Conservation (phyloP, 2,329 filamentous ascomycete genomes). For the Capronia coronata region DNA sequence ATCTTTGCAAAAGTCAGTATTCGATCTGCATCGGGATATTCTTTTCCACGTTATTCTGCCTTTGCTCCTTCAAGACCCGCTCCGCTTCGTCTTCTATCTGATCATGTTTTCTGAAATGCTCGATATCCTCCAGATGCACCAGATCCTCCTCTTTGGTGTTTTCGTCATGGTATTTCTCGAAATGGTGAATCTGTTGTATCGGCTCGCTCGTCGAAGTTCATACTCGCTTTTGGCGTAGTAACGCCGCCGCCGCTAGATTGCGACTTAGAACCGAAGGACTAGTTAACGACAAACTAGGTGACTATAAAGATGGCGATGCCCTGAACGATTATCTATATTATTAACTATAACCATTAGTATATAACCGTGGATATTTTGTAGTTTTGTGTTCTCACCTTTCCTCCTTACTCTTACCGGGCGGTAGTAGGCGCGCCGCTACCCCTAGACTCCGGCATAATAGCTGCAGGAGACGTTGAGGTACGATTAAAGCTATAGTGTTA, state of each 20-base stretch:
- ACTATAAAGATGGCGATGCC: slow-evolving; percentile 55
- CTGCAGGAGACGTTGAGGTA: background rate
- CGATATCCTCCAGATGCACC: slow-evolving; percentile 92
- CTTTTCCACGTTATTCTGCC: slow-evolving; percentile 67
- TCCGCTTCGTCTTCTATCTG: slow-evolving; percentile 67
- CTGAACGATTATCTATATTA: slow-evolving; percentile 45
- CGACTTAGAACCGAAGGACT: slow-evolving; percentile 45
- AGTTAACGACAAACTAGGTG: slow-evolving; percentile 52
- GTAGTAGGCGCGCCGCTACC: slow-evolving; percentile 15
- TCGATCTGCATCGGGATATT: slow-evolving; percentile 76
- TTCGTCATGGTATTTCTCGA: slow-evolving; percentile 70
- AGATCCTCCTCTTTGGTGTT: slow-evolving; percentile 82
- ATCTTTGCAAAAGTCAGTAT: slow-evolving; percentile 3
- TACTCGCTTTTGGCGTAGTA: slow-evolving; percentile 40
- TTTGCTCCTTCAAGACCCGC: slow-evolving; percentile 62
- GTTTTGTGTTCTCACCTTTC: slow-evolving; percentile 12
- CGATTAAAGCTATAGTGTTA: background rate
- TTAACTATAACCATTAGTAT: slow-evolving; percentile 33
- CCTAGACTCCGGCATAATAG: slow-evolving; percentile 22
- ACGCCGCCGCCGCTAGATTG: slow-evolving; percentile 22
- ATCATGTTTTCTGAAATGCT: slow-evolving; percentile 88
- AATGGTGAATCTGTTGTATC: slow-evolving; percentile 66
- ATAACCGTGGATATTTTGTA: background rate
- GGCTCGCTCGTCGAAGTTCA: slow-evolving; percentile 61
- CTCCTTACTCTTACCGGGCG: slow-evolving; percentile 12